Percentiles rank a stretch among this genome's conserved stretches.
phyloP scores from a whole-genome alignment of 768 basidiomycete genomes.

The Boletus rubroflammeus region DNA sequence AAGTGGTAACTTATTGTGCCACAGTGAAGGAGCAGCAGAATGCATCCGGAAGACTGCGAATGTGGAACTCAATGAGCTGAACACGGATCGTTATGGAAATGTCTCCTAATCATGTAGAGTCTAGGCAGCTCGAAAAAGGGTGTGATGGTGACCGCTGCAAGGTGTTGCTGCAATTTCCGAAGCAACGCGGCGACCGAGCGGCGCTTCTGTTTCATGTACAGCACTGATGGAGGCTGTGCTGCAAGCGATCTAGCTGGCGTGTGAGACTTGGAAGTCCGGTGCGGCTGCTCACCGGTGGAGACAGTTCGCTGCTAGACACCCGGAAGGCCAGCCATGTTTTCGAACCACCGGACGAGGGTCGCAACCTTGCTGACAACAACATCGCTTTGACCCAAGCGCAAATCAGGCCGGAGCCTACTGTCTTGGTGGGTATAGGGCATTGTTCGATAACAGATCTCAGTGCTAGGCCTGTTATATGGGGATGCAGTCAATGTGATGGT shows the following conservation, averaged over 20 bases:
- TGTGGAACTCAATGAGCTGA: constrained; percentile 7
- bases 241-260: constrained; percentile 4
- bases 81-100: constrained; percentile 16
- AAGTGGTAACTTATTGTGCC: constrained; percentile 15
- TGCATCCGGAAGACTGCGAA: constrained; percentile 8
- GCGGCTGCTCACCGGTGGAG: constrained; percentile 12
- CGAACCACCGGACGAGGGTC: constrained; percentile 66
- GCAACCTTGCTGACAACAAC: constrained; percentile 66
- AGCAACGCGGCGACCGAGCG: constrained; percentile 16
- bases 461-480: constrained; percentile 54
- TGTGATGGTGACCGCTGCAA: constrained; percentile 18
- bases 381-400: constrained; percentile 68
- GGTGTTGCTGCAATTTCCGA: constrained; percentile 24
- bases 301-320: constrained; percentile 6
- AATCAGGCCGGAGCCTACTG: constrained; percentile 61
- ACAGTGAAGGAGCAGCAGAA: constrained; percentile 11
- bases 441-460: constrained; percentile 75
- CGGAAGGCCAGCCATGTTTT: constrained; percentile 62
- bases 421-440: constrained; percentile 65
- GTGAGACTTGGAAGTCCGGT: constrained; percentile 12
- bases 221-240: constrained; percentile 15
- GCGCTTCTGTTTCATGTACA: constrained; percentile 26
- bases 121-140: constrained; percentile 19
- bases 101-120: constrained; percentile 5
- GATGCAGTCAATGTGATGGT: constrained; percentile 63